A percentile compares a stretch with the other conserved stretches of the same genome.
Evolutionary conservation across 179 eudicot species (phyloP).

Genomic region (Nepenthes alata): DNA sequence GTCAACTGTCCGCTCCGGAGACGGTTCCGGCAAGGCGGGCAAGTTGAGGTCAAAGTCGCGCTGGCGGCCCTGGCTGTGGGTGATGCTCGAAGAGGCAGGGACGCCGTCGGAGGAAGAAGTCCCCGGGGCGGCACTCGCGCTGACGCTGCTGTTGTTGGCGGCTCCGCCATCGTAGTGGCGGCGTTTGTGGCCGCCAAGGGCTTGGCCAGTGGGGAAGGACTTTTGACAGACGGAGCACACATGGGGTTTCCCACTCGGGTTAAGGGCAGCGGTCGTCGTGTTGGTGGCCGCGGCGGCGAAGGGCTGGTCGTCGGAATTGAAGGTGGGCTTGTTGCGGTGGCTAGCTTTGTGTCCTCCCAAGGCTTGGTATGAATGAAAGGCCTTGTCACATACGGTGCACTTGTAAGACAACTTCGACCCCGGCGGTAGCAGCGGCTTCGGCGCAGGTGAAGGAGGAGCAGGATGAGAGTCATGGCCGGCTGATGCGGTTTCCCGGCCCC

Average conservation of each 20-base stretch:
- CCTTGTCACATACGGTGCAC: slow-evolving; percentile 21
- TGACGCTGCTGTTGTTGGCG: slow-evolving; percentile 8
- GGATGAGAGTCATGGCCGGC: not conserved
- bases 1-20: slow-evolving; percentile 34
- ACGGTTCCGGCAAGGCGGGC: slow-evolving; percentile 37
- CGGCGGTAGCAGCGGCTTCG: not conserved
- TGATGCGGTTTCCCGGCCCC: slow-evolving; percentile 1
- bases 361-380: slow-evolving; percentile 20
- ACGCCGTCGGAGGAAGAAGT: slow-evolving; percentile 21
- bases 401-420: slow-evolving; percentile 10
- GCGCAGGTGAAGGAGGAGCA: slow-evolving; percentile 2
- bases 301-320: not conserved
- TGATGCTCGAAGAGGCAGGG: slow-evolving; percentile 15
- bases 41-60: slow-evolving; percentile 41
- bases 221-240: slow-evolving; percentile 41
- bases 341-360: slow-evolving; percentile 23
- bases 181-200: slow-evolving; percentile 72
- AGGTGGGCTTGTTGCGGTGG: slow-evolving; percentile 10
- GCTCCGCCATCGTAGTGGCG: slow-evolving; percentile 54
- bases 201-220: slow-evolving; percentile 51
- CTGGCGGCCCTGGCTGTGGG: slow-evolving; percentile 7
- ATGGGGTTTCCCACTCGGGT: slow-evolving; percentile 19
- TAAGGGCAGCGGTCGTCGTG: slow-evolving; percentile 5
- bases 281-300: slow-evolving; percentile 13
- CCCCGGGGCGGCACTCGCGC: slow-evolving; percentile 5